Percentiles rank a stretch among this genome's conserved stretches.
Evolutionary conservation across 148 eudicot genomes (phyloP).

Genomic region (Silene latifolia): DNA sequence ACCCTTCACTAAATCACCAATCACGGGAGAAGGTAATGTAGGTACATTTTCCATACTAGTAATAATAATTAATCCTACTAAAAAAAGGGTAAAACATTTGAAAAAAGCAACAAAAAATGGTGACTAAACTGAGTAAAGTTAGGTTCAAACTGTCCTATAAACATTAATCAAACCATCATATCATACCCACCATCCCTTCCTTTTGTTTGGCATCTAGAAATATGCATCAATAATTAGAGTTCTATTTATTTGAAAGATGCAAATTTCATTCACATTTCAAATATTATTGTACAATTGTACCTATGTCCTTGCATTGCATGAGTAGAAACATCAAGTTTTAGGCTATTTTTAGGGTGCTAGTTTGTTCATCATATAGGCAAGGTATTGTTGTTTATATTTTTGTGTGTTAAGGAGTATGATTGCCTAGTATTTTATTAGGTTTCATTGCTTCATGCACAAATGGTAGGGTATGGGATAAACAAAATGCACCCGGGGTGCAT

Average conservation of each 20-base stretch:
- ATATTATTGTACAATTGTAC: conserved; percentile 1
- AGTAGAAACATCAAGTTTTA: background rate
- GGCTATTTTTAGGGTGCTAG: background rate
- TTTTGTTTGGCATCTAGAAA: conserved; percentile 4
- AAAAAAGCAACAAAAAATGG: background rate
- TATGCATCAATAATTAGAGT: background rate
- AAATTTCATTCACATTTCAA: background rate
- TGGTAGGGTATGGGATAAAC: background rate
- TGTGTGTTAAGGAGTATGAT: background rate
- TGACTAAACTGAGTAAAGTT: conserved; percentile 1
- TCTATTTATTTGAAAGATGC: background rate
- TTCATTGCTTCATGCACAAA: conserved; percentile 4
- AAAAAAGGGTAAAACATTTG: conserved; percentile 6
- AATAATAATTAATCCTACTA: background rate
- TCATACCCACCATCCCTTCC: conserved; percentile 16
- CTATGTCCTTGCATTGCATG: conserved; percentile 14
- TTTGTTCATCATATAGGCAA: background rate
- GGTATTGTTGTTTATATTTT: background rate
- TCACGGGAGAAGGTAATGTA: background rate
- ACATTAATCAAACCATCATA: conserved; percentile 12
- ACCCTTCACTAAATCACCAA: conserved; percentile 16
- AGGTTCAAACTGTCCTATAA: conserved; percentile 15
- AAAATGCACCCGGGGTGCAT: no score
- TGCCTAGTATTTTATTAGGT: background rate
- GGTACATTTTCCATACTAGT: conserved; percentile 13